These are phyloP conservation scores for Mycena filopes DNA, from an alignment of 768 basidiomycete genomes.

Conservation along the genomic window DNA sequence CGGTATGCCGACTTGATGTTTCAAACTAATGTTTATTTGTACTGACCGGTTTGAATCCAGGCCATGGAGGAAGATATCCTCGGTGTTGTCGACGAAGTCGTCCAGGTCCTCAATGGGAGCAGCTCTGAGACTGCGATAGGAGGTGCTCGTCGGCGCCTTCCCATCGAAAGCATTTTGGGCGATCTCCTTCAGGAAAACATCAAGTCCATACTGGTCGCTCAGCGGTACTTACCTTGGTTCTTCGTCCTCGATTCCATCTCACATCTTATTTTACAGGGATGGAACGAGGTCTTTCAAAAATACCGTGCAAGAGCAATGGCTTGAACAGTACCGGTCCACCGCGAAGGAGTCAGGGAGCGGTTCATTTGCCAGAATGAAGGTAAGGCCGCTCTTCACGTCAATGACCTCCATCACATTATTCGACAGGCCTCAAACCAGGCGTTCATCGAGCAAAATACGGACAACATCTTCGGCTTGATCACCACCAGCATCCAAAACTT, in stretches of 20 bases:
- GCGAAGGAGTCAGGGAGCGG: background rate
- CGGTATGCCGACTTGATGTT: background rate
- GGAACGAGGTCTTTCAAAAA: slow-evolving; percentile 8
- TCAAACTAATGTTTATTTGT: too few species aligned
- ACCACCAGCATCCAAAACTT: background rate
- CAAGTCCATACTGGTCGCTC: background rate
- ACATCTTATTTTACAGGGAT: slow-evolving; percentile 4
- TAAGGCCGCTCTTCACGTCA: too few species aligned
- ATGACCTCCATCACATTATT: too few species aligned
- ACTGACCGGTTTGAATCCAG: background rate
- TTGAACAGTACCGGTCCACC: background rate
- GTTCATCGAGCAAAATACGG: slow-evolving; percentile 5
- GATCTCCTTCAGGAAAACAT: background rate
- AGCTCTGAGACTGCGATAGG: background rate
- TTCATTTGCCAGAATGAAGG: slow-evolving; percentile 2
- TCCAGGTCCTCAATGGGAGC: background rate
- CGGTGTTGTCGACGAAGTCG: too few species aligned
- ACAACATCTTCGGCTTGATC: background rate
- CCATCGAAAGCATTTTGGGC: background rate
- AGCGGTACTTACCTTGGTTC: too few species aligned
- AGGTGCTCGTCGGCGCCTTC: background rate
- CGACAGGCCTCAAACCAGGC: background rate
- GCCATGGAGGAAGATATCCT: slow-evolving; percentile 1
- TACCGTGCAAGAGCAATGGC: background rate
- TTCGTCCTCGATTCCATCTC: background rate